Evolutionary conservation across 2,329 filamentous ascomycete genomes (phyloP), one percentile per base, ranked within the genome.

Genomic region (Arthrinium phaeospermum): DNA sequence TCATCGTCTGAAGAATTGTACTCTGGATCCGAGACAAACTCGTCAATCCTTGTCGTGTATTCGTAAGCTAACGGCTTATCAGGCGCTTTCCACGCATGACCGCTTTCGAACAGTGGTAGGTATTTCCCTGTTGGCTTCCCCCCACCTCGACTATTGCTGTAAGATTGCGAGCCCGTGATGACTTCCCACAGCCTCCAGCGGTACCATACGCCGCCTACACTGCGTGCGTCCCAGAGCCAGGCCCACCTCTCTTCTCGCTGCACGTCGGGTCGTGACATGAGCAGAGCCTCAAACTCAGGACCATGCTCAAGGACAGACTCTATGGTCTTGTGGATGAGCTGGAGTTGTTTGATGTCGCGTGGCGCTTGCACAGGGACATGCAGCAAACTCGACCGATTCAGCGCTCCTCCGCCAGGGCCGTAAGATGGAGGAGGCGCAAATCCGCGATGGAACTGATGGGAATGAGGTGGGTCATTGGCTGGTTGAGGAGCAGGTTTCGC

Each of bases 141-240:
- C 24, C 41, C 67, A 19, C 44, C 44, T 68, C 45, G 67, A 34
- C 14, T 30, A 34, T 68, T 73, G 57, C 22, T 80, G 22, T 81
- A 82, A 4, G 84, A 79, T 57, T 87, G 85, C 0, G 87, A 86
- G 5, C 91, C 91, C 0, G 93, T 95, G n/a, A 96, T 86, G 12
- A 96, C 88, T 77, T 96, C 91, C 93, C 95, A 98, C 64, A 98
- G 80, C 64, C 94, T 91, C 93, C 94, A 98, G 61, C 96, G 91
- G 81, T 98, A 98, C 89, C 95, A 99, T 22, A 97, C 89, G 22
- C 93, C 96, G 37, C 91, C 95, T 74, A 88, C 86, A 78, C 91
- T 95, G 75, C 91, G 89, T 27, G 95, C 89, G 80, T 98, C 93
- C 92, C 94, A 99, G 6, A 99, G 86, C 93, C 95, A 99, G 0